These are phyloP conservation scores for Annulohypoxylon truncatum DNA, from an alignment of 2,329 filamentous ascomycete species.

Conservation along the genomic window DNA sequence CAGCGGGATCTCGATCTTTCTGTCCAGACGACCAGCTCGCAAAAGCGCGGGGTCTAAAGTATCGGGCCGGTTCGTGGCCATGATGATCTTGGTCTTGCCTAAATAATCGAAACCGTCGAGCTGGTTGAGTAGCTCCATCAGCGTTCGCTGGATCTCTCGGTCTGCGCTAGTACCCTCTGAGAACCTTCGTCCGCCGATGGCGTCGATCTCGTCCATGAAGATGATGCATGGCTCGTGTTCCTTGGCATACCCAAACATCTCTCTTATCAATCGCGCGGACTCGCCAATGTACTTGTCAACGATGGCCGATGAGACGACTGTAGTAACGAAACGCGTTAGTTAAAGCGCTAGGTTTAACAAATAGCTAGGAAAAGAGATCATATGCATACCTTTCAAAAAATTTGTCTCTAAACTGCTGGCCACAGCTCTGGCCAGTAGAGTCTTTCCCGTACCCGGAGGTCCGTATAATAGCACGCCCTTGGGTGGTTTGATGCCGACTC, in stretches of 20 bases:
- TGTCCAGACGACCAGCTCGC: slow-evolving; percentile 90
- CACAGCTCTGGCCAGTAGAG: slow-evolving; percentile 90
- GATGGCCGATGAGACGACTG: slow-evolving; percentile 97
- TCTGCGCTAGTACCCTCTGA: slow-evolving; percentile 97
- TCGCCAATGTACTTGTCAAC: slow-evolving; percentile 99
- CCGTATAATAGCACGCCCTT: slow-evolving; percentile 98
- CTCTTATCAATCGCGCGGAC: slow-evolving; percentile 94
- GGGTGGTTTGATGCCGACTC: slow-evolving; percentile 98
- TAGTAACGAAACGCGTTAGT: slow-evolving; percentile 29
- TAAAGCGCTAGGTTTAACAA: not conserved
- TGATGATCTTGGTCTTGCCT: slow-evolving; percentile 99
- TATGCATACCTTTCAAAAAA: slow-evolving; percentile 85
- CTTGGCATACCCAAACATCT: slow-evolving; percentile 99
- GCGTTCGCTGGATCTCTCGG: slow-evolving; percentile 95
- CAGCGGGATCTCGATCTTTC: slow-evolving; percentile 97
- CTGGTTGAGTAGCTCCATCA: slow-evolving; percentile 99
- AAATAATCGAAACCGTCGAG: slow-evolving; percentile 99
- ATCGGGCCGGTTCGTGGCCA: slow-evolving; percentile 98
- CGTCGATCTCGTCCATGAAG: slow-evolving; percentile 99
- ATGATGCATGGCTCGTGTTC: slow-evolving; percentile 99
- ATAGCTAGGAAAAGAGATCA: not conserved
- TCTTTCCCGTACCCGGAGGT: slow-evolving; percentile 97
- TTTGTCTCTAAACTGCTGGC: slow-evolving; percentile 98
- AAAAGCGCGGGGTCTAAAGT: slow-evolving; percentile 94
- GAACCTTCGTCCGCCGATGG: slow-evolving; percentile 95